These are phyloP conservation scores for Aspergillus heteromorphus DNA, from an alignment of 495 filamentous ascomycete species.

Conservation along the genomic window DNA sequence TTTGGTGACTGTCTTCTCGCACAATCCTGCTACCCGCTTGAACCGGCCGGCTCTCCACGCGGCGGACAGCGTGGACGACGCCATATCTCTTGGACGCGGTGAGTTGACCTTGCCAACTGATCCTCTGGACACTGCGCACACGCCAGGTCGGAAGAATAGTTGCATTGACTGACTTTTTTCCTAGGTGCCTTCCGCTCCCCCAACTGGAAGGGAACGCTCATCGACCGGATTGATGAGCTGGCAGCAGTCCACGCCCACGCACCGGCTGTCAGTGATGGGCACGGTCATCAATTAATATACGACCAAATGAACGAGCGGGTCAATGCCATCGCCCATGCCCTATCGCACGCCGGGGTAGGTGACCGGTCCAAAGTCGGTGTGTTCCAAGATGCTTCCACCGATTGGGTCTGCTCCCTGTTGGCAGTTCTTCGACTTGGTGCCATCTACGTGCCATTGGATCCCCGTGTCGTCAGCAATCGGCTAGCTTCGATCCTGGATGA, in stretches of 20 bases:
- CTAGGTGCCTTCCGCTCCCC: background rate
- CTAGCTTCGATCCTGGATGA: constrained; percentile 23
- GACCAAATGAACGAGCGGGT: background rate
- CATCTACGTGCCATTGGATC: constrained; percentile 49
- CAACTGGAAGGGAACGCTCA: constrained; percentile 26
- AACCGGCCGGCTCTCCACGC: background rate
- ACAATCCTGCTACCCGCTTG: background rate
- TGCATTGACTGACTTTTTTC: background rate
- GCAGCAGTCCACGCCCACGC: background rate
- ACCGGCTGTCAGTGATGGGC: background rate
- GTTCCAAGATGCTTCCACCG: constrained; percentile 21
- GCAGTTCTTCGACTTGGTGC: constrained; percentile 44
- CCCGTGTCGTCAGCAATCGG: constrained; percentile 25
- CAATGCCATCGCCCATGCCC: constrained; percentile 15
- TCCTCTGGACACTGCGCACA: no score
- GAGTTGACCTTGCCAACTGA: background rate
- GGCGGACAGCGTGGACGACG: background rate
- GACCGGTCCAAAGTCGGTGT: constrained; percentile 19
- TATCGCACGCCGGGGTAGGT: constrained; percentile 15
- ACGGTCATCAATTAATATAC: background rate
- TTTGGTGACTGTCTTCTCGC: constrained; percentile 6
- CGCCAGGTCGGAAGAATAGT: no score
- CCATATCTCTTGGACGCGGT: background rate
- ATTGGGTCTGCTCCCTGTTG: constrained; percentile 47
- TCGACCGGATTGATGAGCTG: constrained; percentile 18